A percentile compares a stretch with the other conserved stretches of the same genome.
phyloP scores from a whole-genome alignment of 1,139 yeast genomes.

The Suhomyces anneliseae region DNA sequence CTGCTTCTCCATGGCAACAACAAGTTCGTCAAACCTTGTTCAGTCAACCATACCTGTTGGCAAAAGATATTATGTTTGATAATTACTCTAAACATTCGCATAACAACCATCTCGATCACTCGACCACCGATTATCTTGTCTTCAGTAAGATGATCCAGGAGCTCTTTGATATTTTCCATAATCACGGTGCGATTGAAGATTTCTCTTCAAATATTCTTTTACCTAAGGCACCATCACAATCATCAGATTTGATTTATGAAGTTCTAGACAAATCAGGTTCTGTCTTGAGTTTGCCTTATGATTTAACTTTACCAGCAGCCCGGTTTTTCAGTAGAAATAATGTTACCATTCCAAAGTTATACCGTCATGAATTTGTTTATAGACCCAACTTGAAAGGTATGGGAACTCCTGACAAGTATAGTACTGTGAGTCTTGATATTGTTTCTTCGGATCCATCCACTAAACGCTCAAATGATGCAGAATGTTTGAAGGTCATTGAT shows the following conservation, averaged over 20 bases:
- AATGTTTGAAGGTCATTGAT: constrained; percentile 76
- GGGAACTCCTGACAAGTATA: constrained; percentile 74
- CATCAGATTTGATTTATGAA: constrained; percentile 66
- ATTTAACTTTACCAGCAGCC: constrained; percentile 85
- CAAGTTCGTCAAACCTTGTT: constrained; percentile 87
- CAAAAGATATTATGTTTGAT: constrained; percentile 81
- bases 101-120: constrained; percentile 23
- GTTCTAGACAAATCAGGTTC: constrained; percentile 84
- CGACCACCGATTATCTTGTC: constrained; percentile 39
- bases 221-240: constrained; percentile 77
- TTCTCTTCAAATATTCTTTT: constrained; percentile 55
- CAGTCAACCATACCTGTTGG: constrained; percentile 77
- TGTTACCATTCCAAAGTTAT: constrained; percentile 61
- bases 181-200: constrained; percentile 86
- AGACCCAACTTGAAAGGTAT: constrained; percentile 56
- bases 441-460: constrained; percentile 52
- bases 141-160: constrained; percentile 55
- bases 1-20: constrained; percentile 91
- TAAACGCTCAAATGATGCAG: constrained; percentile 70
- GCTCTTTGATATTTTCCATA: constrained; percentile 59
- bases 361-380: constrained; percentile 77
- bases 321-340: constrained; percentile 67
- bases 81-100: constrained; percentile 29
- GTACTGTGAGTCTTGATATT: constrained; percentile 86
- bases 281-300: constrained; percentile 85